Evolutionary conservation across 208 protist genomes (phyloP), one percentile per base, ranked within the genome.

Genomic region (Crithidia acanthocephali): DNA sequence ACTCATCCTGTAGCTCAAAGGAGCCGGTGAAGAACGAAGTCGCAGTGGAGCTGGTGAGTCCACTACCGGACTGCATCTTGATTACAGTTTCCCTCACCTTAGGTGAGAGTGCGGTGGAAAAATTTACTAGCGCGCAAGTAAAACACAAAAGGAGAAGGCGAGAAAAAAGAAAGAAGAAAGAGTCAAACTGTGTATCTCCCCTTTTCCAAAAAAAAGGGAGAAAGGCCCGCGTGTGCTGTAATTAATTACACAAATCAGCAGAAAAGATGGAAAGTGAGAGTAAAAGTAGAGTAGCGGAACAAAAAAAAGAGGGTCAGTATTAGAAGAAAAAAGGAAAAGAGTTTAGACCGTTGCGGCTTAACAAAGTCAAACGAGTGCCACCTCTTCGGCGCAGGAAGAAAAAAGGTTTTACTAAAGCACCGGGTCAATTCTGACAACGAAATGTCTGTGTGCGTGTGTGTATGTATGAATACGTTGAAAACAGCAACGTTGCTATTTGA

Each of bases 21-120:
- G 84, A 84, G 30, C 87, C 91, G 9, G 87, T 93, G 65, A 95
- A 95, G 47, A 71, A 82, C 16, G 84, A 86, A 4, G 84, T 79
- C 22, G 61, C 80, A 44, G 80, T 81, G 16, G 72, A 76, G 52
- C 57, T 73, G 20, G 62, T 64, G 20, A 45, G 40, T 68, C 52
- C 20, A 16, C 22, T 56, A 10, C 33, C 32, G 1, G 57, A 10
- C 27, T 61, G 47, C 58, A 76, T 76, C 18, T 16, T 28, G 10
- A 23, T 50, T 22, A 50, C 44, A 50, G 16, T 22, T 50, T 22
- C 16, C 20, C 20, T 50, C 44, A 5, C 44, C 20, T 22, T 50
- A 22, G 3, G 44, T 40, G 35, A 13, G 35, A 40, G 11, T 40
- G 35, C 35, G 8, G 5, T 40, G 5, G 35, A 40, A 5, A 40